phyloP scores from a whole-genome alignment of 2,329 filamentous ascomycete genomes.

The Bisporella sp. region DNA sequence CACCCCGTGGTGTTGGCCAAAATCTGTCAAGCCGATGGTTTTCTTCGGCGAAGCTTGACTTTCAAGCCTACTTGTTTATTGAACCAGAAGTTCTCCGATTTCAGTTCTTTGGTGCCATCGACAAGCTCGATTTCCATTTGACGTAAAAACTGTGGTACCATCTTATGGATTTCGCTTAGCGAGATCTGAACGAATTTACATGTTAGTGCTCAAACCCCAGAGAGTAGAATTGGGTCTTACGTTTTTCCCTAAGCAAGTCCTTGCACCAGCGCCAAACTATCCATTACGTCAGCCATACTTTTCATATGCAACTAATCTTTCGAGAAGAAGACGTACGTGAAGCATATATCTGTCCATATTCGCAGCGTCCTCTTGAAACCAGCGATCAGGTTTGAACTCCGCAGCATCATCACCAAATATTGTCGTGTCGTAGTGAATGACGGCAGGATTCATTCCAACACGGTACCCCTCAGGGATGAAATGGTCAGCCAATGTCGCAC shows the following conservation, averaged over 20 bases:
- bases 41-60: too few relatives aligned
- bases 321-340: too few relatives aligned
- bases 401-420: slow-evolving; percentile 14
- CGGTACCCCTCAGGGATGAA: slow-evolving; percentile 21
- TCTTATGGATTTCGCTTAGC: slow-evolving; percentile 31
- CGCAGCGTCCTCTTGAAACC: slow-evolving; percentile 23
- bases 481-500: slow-evolving; percentile 33
- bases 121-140: slow-evolving; percentile 25
- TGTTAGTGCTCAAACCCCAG: too few relatives aligned
- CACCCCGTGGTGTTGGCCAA: too few relatives aligned
- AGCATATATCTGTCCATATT: slow-evolving; percentile 23
- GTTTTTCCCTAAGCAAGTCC: slow-evolving; percentile 28
- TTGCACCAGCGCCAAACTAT: slow-evolving; percentile 23
- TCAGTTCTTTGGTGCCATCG: slow-evolving; percentile 27
- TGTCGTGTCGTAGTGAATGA: slow-evolving; percentile 3
- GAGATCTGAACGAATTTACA: too few relatives aligned
- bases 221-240: too few relatives aligned
- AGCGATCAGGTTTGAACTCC: slow-evolving; percentile 38
- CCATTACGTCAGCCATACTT: too few relatives aligned
- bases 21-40: too few relatives aligned
- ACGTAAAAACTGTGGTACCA: slow-evolving; percentile 28
- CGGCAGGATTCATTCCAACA: slow-evolving; percentile 32
- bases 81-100: slow-evolving; percentile 32
- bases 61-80: slow-evolving; percentile 22
- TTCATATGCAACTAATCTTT: too few relatives aligned